Base-by-base conservation (phyloP, 179 eudicot species). In the Gypsophila paniculata region DNA sequence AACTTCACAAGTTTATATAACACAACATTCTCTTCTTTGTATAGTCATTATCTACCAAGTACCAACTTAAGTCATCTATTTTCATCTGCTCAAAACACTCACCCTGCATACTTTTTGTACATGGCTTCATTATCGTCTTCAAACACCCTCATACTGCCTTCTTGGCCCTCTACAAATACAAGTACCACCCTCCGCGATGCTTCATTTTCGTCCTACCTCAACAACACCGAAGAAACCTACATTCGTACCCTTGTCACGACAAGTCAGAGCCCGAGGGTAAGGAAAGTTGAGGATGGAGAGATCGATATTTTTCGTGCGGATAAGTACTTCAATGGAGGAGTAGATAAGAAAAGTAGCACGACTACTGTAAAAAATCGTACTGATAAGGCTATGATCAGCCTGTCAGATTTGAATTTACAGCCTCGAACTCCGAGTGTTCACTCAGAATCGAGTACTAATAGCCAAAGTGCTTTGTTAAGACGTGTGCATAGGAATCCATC, bases 221-320 rank as follows among this genome's bases (percentile, higher is more conserved):
- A 82, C 65, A 73, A 61, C 32, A 68, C 85, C 21, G 88, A 87
- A 38, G 77, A 81, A 73, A 65, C 57, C 8, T 82, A 68, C 59
- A 71, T 82, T 0, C 81, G 73, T 14, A 74, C 78, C 54, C 84
- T 81, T 2, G 71, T 75, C 15, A 77, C 74, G 29, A 61, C 83
- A 8, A 72, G 53, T 64, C 77, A 72, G 34, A 46, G 12, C 36
- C 21, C 63, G 22, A 80, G 65, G 55, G 67, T 18, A 32, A 82
- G 77, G 72, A 74, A 77, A 52, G 63, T 26, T 3, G 87, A 80
- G 48, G 87, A 91, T 19, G 80, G 75, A 51, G 98, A 93, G 69
- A 83, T 93, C 7, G 93, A 79, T 22, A 79, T 93, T 2, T 93
- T 93, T 60, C 76, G 79, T 36, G 98, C 98, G 0, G 93, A 91